Evolutionary conservation across 495 filamentous ascomycete species (phyloP), one percentile per base, ranked within the genome.

Genomic region (Bacidia rubella): DNA sequence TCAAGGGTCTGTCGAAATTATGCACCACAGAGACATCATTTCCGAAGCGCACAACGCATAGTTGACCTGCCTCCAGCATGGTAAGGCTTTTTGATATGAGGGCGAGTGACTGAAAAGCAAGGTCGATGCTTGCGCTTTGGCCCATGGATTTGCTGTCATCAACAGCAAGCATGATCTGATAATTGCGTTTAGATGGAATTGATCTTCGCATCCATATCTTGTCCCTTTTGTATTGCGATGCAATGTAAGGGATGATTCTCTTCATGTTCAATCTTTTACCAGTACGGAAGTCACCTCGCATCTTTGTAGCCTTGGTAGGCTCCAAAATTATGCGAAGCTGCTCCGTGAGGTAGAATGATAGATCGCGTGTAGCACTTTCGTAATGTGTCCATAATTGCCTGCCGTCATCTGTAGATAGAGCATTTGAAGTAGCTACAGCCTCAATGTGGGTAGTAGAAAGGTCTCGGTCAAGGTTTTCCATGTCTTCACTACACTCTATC

Each of bases 181-280:
- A 97, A 56, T 83, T 81, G 20, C 93, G 84, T 65, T 96, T 96
- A 47, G 80, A 86, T 2, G 93, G 93, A 48, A 90, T 82, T 11
- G 81, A 82, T 47, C 93, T 80, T 10, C 93, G 81, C 85, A 97
- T 93, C 93, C 93, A 99, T 68, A 99, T 99, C 71, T 97, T 97
- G 76, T 99, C 93, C 54, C 90, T 85, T 76, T 95, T 96, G 76
- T 94, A 99, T 56, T 82, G 78, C 2, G 86, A 93, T 2, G 93
- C 93, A 57, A 99, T 97, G 70, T 97, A 99, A 0, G 93, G 90
- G 58, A 99, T 97, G 67, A 99, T 99, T 45, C 90, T 86, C 65
- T 95, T 95, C 70, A 99, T 93, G 68, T 97, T 97, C 58, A 99
- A 86, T 1, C 93, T 85, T 64, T 99, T 97, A 49, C 93, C 93